Base-by-base conservation (phyloP, 2,329 filamentous ascomycete species). In the Thielaviopsis musarum region DNA sequence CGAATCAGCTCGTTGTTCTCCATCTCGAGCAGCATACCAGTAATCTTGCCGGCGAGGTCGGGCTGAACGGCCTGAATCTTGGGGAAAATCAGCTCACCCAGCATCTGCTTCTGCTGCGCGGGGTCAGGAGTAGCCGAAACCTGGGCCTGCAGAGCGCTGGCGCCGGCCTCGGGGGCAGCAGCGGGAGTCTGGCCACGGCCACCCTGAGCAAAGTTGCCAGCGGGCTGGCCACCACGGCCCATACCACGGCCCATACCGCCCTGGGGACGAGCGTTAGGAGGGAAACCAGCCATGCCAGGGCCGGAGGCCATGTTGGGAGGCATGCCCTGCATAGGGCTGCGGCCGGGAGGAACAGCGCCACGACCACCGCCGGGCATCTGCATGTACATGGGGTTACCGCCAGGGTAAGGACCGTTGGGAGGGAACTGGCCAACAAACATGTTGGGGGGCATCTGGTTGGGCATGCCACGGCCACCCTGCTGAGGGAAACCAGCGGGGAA, bases 11-110 rank as follows among this genome's bases (percentile, higher is more conserved):
- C 93, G 61, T 79, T 72, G 75, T 97, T 97, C 69, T 97, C 93
- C 93, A 98, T 98, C 82, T 98, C 93, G 68, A 98, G 76, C 68
- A 98, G 86, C 93, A 98, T 98, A 75, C 93, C 93, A 63, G 93
- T 98, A 73, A 98, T 97, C 85, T 98, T 98, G 71, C 93, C 93
- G 64, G 93, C 93, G 69, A 98, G 80, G 68, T 96, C 91, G 62
- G 90, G 87, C 78, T 98, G 93, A 74, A 95, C 85, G 66, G 82
- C 83, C 73, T 91, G 84, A 69, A 98, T 97, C 86, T 97, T 98
- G 70, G 93, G 93, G 81, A 97, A 98, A 67, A 98, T 87, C 66
- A 89, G 85, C 77, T 98, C 93, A 72, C 93, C 93, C 59, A 98
- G 84, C 74, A 97, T 88, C 80, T 98, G 93, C 84, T 98, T 98